These are phyloP conservation scores for Debaryomyces nepalensis DNA, from an alignment of 1,139 yeast species.

Conservation along the genomic window DNA sequence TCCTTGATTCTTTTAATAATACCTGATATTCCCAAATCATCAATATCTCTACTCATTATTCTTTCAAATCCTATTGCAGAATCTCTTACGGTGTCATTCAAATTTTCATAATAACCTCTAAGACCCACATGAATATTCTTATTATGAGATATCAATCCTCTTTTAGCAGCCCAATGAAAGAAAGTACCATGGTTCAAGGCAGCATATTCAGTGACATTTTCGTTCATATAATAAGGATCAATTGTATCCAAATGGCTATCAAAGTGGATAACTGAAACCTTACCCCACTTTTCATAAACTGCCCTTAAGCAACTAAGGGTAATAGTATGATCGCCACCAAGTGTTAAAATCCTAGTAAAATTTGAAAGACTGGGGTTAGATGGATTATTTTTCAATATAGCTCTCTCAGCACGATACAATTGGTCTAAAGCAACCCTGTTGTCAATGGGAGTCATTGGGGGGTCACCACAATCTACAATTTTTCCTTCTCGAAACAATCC, in stretches of 20 bases:
- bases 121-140: conserved; percentile 40
- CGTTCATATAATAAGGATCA: conserved; percentile 59
- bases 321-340: conserved; percentile 66
- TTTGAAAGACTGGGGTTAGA: conserved; percentile 17
- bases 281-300: conserved; percentile 49
- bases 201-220: conserved; percentile 55
- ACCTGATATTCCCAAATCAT: conserved; percentile 20
- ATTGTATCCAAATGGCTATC: conserved; percentile 65
- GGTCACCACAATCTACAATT: conserved; percentile 25
- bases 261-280: conserved; percentile 55
- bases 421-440: conserved; percentile 23
- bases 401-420: conserved; percentile 20
- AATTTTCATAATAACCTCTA: conserved; percentile 38
- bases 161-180: conserved; percentile 38
- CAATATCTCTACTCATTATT: conserved; percentile 21
- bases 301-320: conserved; percentile 54
- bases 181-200: conserved; percentile 58
- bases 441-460: conserved; percentile 24
- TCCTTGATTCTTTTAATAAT: conserved; percentile 19
- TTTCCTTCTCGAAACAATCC: conserved; percentile 8
- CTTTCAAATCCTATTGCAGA: conserved; percentile 20
- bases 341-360: conserved; percentile 48
- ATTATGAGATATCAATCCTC: conserved; percentile 20
- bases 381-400: conserved; percentile 13
- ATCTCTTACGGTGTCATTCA: conserved; percentile 20